Evolutionary conservation across 2,329 filamentous ascomycete genomes (phyloP).

Genomic region (Hymenotorrendiella dingleyae): DNA sequence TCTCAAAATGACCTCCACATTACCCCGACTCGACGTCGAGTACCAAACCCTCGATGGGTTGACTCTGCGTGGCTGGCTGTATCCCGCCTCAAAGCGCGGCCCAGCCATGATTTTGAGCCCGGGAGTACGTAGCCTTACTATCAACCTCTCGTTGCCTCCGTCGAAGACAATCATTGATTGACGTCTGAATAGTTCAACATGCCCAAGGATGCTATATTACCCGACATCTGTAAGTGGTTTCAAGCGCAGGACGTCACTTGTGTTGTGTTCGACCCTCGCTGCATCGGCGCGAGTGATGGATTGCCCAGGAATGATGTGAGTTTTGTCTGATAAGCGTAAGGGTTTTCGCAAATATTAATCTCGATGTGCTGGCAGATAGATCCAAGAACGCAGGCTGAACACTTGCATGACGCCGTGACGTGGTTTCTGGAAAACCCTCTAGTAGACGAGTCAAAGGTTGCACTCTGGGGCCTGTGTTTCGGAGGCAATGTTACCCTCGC

Average conservation of each 20-base stretch:
- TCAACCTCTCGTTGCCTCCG: no score
- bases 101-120: slow-evolving; percentile 22
- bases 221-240: slow-evolving; percentile 13
- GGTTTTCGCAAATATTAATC: no score
- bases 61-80: slow-evolving; percentile 35
- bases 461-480: slow-evolving; percentile 34
- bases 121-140: slow-evolving; percentile 17
- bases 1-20: no score
- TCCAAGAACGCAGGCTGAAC: no score
- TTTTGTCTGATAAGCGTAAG: slow-evolving; percentile 28
- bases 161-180: no score
- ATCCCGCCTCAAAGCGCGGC: slow-evolving; percentile 23
- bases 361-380: no score
- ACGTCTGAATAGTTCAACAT: slow-evolving; percentile 15
- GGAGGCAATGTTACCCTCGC: slow-evolving; percentile 33
- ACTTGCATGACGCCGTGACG: slow-evolving; percentile 35
- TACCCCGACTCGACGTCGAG: no score
- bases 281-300: slow-evolving; percentile 29
- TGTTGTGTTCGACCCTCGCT: slow-evolving; percentile 32
- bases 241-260: slow-evolving; percentile 29
- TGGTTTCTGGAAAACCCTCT: slow-evolving; percentile 21
- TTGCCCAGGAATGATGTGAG: slow-evolving; percentile 30
- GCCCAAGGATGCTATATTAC: slow-evolving; percentile 12
- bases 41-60: slow-evolving; percentile 38
- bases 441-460: slow-evolving; percentile 29